Evolutionary conservation across 345 rosid species (phyloP).

Genomic region (Turritis glabra): DNA sequence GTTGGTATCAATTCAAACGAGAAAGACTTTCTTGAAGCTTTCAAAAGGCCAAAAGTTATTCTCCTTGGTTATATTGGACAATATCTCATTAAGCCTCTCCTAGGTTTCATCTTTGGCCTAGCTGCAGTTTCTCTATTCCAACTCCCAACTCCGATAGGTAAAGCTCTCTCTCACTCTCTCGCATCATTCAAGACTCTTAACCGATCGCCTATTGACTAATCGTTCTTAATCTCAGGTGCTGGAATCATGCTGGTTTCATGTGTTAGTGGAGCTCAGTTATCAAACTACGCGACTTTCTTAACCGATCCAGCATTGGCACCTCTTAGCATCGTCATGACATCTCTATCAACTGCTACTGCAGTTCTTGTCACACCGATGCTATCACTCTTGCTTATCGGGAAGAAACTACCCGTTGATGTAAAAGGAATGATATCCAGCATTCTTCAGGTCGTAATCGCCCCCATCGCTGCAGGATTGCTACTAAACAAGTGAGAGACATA

Average conservation of each 20-base stretch:
- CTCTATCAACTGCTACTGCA: conserved; percentile 84
- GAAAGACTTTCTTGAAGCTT: conserved; percentile 86
- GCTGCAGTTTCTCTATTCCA: conserved; percentile 62
- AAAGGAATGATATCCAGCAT: conserved; percentile 92
- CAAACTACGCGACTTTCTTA: conserved; percentile 86
- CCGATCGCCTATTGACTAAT: background rate
- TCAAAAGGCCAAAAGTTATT: conserved; percentile 75
- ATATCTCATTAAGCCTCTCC: conserved; percentile 77
- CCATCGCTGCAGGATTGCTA: conserved; percentile 81
- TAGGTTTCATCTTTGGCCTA: conserved; percentile 79
- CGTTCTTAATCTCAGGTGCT: conserved; percentile 53
- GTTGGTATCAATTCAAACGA: conserved; percentile 91
- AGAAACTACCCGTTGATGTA: conserved; percentile 87
- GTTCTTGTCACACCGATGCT: conserved; percentile 78
- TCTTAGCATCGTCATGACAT: conserved; percentile 93
- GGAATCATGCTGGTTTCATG: conserved; percentile 97
- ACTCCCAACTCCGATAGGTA: conserved; percentile 84
- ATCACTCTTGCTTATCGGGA: conserved; percentile 84
- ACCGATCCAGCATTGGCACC: conserved; percentile 88
- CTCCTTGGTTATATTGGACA: conserved; percentile 83
- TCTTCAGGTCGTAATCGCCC: conserved; percentile 79
- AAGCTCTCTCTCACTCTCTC: conserved; percentile 21
- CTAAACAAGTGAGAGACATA: conserved; percentile 60
- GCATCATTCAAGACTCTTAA: background rate
- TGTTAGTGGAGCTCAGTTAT: conserved; percentile 96